Evolutionary conservation across 352 stramenopile species (phyloP).

Genomic region (Phytophthora litchii): DNA sequence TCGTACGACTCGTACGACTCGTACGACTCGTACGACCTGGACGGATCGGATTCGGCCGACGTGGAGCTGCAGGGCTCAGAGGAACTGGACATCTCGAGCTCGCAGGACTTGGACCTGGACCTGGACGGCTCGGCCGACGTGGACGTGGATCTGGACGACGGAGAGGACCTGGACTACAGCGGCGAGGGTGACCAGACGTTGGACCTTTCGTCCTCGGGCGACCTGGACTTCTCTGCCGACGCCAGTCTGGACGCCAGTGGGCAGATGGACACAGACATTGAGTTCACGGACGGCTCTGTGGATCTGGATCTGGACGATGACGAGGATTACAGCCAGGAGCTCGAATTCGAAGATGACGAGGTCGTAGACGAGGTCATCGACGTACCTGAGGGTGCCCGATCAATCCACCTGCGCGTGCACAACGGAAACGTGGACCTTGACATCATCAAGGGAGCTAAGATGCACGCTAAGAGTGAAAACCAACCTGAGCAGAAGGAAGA

Average conservation of each 20-base stretch:
- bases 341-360: conserved; percentile 50
- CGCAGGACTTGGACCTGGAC: conserved; percentile 30
- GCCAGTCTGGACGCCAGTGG: conserved; percentile 34
- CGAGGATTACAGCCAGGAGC: conserved; percentile 55
- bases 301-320: conserved; percentile 51
- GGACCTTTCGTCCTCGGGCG: conserved; percentile 23
- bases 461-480: conserved; percentile 20
- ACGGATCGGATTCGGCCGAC: conserved; percentile 22
- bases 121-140: conserved; percentile 16
- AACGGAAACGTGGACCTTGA: conserved; percentile 57
- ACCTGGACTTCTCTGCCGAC: conserved; percentile 37
- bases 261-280: conserved; percentile 39
- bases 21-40: conserved; percentile 32
- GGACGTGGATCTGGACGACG: conserved; percentile 37
- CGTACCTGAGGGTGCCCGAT: conserved; percentile 49
- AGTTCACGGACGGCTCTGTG: conserved; percentile 40
- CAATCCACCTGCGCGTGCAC: conserved; percentile 52
- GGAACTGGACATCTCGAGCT: conserved; percentile 34
- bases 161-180: conserved; percentile 38
- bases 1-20: conserved; percentile 30
- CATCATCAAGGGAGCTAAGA: conserved; percentile 47
- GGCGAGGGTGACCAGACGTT: conserved; percentile 30
- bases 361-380: conserved; percentile 54
- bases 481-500: conserved; percentile 29
- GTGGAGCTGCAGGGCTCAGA: conserved; percentile 24